A percentile compares a stretch with the other conserved stretches of the same genome.
Evolutionary conservation across 257 asterid species (phyloP).

Genomic region (Nicotiana paniculata): DNA sequence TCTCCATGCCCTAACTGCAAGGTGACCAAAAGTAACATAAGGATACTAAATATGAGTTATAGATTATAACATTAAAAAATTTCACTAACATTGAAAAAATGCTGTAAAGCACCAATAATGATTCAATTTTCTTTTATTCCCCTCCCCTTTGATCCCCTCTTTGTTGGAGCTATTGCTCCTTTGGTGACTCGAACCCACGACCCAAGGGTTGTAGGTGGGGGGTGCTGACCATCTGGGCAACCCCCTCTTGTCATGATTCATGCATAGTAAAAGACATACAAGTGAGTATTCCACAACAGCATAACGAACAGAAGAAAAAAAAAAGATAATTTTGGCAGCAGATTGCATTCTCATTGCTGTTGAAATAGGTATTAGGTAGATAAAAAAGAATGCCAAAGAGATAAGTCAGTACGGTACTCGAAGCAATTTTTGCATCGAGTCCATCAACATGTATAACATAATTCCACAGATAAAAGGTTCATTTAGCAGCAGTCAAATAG

Average conservation of each 20-base stretch:
- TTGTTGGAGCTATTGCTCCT: no score
- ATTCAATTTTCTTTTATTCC: neutral
- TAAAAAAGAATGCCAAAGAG: neutral
- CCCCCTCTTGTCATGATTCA: neutral
- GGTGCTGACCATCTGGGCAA: no score
- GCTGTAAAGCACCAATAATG: neutral
- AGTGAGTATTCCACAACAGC: neutral
- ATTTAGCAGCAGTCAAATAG: neutral
- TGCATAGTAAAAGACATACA: neutral
- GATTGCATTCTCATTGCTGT: neutral
- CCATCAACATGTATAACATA: neutral
- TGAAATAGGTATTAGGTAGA: neutral
- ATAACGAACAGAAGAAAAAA: neutral
- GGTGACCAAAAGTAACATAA: conserved; percentile 6
- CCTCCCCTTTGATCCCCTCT: no score
- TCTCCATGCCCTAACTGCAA: conserved; percentile 95
- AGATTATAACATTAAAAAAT: neutral
- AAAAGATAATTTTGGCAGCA: neutral
- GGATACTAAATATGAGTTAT: neutral
- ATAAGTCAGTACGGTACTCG: neutral
- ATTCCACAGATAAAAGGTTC: neutral
- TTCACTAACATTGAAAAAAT: neutral
- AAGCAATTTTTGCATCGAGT: neutral
- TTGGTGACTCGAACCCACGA: no score
- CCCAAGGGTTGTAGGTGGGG: no score